Conservation (phyloP, 768 basidiomycete species). For the Russula dissimulans region DNA sequence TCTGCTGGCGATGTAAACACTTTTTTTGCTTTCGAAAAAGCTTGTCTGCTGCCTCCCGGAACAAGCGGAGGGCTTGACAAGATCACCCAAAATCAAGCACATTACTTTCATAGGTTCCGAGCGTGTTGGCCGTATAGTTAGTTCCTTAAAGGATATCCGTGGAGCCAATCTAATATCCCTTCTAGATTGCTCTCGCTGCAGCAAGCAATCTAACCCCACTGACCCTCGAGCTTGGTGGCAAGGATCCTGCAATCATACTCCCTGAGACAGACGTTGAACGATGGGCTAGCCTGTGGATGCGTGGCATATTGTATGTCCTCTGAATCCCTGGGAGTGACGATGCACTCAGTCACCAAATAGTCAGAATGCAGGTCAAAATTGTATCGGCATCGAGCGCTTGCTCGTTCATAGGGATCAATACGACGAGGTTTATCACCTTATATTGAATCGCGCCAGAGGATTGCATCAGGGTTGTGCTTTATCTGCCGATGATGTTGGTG, state of each 20-base stretch:
- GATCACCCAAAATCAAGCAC: conserved; percentile 73
- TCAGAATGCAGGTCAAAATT: conserved; percentile 93
- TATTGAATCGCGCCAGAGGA: conserved; percentile 53
- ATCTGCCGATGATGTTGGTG: conserved; percentile 59
- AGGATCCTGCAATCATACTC: conserved; percentile 88
- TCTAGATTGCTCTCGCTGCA: conserved; percentile 72
- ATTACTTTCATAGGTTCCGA: conserved; percentile 93
- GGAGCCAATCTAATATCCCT: conserved; percentile 1
- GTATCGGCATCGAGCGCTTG: conserved; percentile 92
- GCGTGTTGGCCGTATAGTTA: conserved; percentile 61
- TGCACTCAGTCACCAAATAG: conserved; percentile 30
- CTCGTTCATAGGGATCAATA: conserved; percentile 76
- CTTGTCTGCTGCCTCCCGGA: conserved; percentile 86
- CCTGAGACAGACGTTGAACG: conserved; percentile 74
- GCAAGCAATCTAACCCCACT: conserved; percentile 85
- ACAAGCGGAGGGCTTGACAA: conserved; percentile 73
- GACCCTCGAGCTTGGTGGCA: conserved; percentile 89
- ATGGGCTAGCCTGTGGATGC: conserved; percentile 78
- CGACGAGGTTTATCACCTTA: conserved; percentile 57
- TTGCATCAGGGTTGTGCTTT: conserved; percentile 76
- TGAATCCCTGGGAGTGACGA: background rate
- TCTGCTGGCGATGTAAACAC: background rate
- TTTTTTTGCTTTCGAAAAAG: conserved; percentile 26
- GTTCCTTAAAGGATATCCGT: conserved; percentile 13
- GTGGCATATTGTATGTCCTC: conserved; percentile 75